Evolutionary conservation across 2,329 filamentous ascomycete species (phyloP).

Genomic region (Scytalidium lignicola): DNA sequence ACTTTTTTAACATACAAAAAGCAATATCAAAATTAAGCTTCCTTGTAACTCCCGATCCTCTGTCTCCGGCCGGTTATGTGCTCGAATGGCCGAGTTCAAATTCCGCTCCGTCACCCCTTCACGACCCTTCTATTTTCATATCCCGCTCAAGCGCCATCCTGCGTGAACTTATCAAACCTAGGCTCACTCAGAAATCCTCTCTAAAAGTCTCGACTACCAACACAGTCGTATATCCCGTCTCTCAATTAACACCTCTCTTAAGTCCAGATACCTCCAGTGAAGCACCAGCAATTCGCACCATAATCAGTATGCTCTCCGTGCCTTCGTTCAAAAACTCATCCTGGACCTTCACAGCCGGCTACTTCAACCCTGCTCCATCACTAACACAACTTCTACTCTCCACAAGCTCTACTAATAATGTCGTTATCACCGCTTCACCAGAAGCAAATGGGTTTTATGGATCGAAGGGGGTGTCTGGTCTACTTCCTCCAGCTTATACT

Average conservation of each 20-base stretch:
- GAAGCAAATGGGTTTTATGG: slow-evolving; percentile 94
- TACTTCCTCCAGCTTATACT: slow-evolving; percentile 89
- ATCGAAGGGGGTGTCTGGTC: slow-evolving; percentile 80
- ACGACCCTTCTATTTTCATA: slow-evolving; percentile 65
- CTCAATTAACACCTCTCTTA: slow-evolving; percentile 83
- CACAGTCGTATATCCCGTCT: slow-evolving; percentile 79
- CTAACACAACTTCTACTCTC: slow-evolving; percentile 75
- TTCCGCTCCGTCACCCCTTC: slow-evolving; percentile 67
- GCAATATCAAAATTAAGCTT: slow-evolving; percentile 80
- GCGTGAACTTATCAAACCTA: slow-evolving; percentile 50
- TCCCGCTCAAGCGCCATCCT: slow-evolving; percentile 62
- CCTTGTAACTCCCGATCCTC: slow-evolving; percentile 58
- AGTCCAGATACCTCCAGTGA: slow-evolving; percentile 80
- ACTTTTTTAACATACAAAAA: slow-evolving; percentile 73
- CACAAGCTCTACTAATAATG: slow-evolving; percentile 65
- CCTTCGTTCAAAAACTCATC: slow-evolving; percentile 62
- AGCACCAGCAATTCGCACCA: slow-evolving; percentile 70
- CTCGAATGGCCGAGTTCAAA: slow-evolving; percentile 74
- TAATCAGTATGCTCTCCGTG: slow-evolving; percentile 63
- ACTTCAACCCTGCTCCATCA: slow-evolving; percentile 92
- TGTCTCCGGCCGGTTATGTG: slow-evolving; percentile 50
- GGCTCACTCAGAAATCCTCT: slow-evolving; percentile 16
- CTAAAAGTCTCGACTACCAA: slow-evolving; percentile 30
- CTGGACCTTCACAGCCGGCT: slow-evolving; percentile 97
- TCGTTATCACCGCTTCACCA: slow-evolving; percentile 86